Percentiles rank a stretch among this genome's conserved stretches.
Conservation (phyloP, 164 flowering plant species). For the Euptelea pleiosperma region DNA sequence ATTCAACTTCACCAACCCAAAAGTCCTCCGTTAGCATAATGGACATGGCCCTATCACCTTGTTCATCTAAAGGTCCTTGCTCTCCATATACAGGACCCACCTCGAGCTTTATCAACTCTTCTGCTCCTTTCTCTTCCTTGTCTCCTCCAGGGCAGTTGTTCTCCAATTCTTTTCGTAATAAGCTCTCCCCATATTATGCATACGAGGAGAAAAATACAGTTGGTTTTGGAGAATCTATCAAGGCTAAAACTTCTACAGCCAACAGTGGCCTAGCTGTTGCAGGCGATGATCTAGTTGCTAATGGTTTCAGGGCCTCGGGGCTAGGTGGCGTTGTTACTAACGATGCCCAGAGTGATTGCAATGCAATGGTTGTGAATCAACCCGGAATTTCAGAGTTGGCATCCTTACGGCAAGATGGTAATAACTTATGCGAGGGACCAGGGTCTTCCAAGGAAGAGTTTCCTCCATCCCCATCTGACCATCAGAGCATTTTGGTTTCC, state of each 20-base stretch:
- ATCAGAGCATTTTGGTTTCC: conserved; percentile 94
- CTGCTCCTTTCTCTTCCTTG: conserved; percentile 16
- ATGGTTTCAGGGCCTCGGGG: conserved; percentile 19
- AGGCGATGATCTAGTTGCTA: conserved; percentile 15
- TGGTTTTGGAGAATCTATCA: conserved; percentile 17
- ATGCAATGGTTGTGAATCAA: conserved; percentile 18
- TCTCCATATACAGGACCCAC: conserved; percentile 17
- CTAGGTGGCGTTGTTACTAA: conserved; percentile 15
- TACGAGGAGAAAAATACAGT: conserved; percentile 20
- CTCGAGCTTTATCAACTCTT: conserved; percentile 20
- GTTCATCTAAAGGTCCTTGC: conserved; percentile 22
- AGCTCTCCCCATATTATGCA: conserved; percentile 21
- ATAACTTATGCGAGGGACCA: conserved; percentile 35
- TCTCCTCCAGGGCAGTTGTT: conserved; percentile 18
- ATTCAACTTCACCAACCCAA: conserved; percentile 17
- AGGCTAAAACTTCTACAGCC: conserved; percentile 14
- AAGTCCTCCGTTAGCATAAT: conserved; percentile 16
- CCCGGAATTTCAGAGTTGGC: conserved; percentile 28
- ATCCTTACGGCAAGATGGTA: conserved; percentile 35
- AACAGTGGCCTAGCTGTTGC: conserved; percentile 1
- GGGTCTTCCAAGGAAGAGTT: conserved; percentile 66
- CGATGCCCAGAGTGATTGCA: conserved; percentile 14
- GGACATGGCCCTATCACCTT: conserved; percentile 15
- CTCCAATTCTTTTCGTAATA: conserved; percentile 19
- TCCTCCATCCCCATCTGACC: conserved; percentile 87